A percentile compares a stretch with the other conserved stretches of the same genome.
These are phyloP conservation scores for Salicornia ramosissima DNA, from an alignment of 148 eudicot genomes.

Conservation along the genomic window DNA sequence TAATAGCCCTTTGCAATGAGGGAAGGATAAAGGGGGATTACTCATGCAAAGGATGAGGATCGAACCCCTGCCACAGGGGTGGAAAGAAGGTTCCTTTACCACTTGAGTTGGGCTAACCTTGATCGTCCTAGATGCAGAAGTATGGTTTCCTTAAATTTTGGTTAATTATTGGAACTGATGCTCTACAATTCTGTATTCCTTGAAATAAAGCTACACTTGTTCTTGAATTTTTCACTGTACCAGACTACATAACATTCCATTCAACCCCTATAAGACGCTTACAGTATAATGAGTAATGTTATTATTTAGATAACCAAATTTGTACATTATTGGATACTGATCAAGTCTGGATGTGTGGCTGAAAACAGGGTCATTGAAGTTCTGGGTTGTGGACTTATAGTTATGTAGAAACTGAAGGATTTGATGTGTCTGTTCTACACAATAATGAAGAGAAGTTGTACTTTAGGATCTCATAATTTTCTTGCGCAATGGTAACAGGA, in stretches of 20 bases:
- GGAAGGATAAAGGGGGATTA: no score
- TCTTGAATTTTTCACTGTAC: not conserved
- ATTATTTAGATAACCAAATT: not conserved
- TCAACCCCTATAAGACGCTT: not conserved
- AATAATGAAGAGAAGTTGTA: not conserved
- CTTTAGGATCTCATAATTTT: not conserved
- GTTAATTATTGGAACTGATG: not conserved
- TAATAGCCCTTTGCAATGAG: no score
- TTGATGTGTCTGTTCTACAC: not conserved
- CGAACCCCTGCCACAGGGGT: no score
- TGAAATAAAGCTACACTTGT: not conserved
- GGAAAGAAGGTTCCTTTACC: no score
- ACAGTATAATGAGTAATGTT: not conserved
- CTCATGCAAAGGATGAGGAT: no score
- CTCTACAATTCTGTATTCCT: not conserved
- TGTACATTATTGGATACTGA: not conserved
- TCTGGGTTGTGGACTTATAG: not conserved
- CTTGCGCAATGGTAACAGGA: conserved; percentile 33
- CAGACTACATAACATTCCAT: not conserved
- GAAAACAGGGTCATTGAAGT: not conserved
- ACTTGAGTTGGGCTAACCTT: no score
- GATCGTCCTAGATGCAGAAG: not conserved
- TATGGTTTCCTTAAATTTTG: not conserved
- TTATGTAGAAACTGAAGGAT: not conserved
- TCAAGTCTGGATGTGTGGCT: not conserved